phyloP scores from a whole-genome alignment of 352 stramenopile genomes.

The Phytophthora cactorum region DNA sequence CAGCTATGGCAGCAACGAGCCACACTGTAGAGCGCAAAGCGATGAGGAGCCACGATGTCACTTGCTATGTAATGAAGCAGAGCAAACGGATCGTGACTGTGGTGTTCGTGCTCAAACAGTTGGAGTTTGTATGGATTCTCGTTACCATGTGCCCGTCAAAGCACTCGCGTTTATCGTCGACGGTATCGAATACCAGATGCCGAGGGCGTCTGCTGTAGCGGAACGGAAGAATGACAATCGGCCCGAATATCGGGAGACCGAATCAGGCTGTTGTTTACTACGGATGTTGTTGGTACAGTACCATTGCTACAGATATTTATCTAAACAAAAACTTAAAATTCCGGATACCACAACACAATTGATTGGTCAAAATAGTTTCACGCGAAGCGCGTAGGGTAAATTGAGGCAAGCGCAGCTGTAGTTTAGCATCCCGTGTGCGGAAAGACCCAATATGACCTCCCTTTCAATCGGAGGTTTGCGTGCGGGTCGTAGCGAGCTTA shows the following conservation, averaged over 20 bases:
- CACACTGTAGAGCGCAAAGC: slow-evolving; percentile 7
- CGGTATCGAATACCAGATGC: slow-evolving; percentile 6
- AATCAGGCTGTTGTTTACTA: slow-evolving; percentile 11
- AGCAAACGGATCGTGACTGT: slow-evolving; percentile 12
- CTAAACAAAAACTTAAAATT: no score
- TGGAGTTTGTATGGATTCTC: slow-evolving; percentile 18
- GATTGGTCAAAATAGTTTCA: no score
- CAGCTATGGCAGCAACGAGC: slow-evolving; percentile 2
- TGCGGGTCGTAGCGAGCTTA: no score
- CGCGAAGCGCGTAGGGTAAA: no score
- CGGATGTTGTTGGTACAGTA: no score
- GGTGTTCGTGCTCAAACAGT: slow-evolving; percentile 26
- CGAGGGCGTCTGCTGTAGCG: slow-evolving; percentile 11
- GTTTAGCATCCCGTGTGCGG: no score
- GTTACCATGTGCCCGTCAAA: slow-evolving; percentile 11
- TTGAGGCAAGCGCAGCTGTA: no score
- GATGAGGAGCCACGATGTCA: slow-evolving; percentile 7
- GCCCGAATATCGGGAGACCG: not conserved
- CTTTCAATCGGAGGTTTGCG: no score
- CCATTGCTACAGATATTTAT: no score
- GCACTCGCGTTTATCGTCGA: slow-evolving; percentile 13
- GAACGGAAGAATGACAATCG: slow-evolving; percentile 7
- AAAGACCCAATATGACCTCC: no score
- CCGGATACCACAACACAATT: no score
- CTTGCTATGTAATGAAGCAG: not conserved